Evolutionary conservation across 1,284 basidiomycete species (phyloP), one percentile per base, ranked within the genome.

Genomic region (Tausonia pullulans): DNA sequence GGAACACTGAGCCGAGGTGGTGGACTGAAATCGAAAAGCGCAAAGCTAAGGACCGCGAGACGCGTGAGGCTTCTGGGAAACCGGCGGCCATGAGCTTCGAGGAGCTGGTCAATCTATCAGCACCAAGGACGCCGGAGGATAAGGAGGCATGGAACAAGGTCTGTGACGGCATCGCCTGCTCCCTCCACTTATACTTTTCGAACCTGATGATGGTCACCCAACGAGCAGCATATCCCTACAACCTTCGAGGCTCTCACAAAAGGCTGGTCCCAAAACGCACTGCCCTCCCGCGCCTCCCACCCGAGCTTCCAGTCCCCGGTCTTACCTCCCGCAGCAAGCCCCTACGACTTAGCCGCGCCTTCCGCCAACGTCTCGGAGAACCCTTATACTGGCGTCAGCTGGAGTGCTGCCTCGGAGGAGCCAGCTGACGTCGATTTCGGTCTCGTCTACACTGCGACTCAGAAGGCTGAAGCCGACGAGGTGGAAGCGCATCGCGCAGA

Each of bases 241-340:
- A 85, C 88, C 0, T 95, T 94, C 70, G 87, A 93, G 72, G 93
- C 90, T 61, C 79, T 90, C 6, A 71, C 73, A 0, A 60, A 61
- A 5, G 66, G 68, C 27, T 70, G 77, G 77, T 75, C 75, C 3
- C 70, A 69, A 58, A 58, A 50, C 4, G 41, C 56, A 5, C 60
- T 66, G 44, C 64, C 67, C 3, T 66, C 64, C 13, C 62, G 63
- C n/a, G 64, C 57, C 5, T 57, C 64, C 55, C 45, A 63, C 67
- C 5, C 14, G n/a, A 40, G 4, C 62, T 67, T 2, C 67, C 68
- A 64, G 73, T 67, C 54, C 72, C 67, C 67, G 72, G 53, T 67
- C 70, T 60, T 58, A 69, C 54, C 60, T 72, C 65, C 50, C 14
- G 14, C 50, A 4, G 5, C 55, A 41, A 53, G 70, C 60, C 56